These are phyloP conservation scores for Irpex sp. DNA, from an alignment of 1,284 basidiomycete genomes.

Conservation along the genomic window DNA sequence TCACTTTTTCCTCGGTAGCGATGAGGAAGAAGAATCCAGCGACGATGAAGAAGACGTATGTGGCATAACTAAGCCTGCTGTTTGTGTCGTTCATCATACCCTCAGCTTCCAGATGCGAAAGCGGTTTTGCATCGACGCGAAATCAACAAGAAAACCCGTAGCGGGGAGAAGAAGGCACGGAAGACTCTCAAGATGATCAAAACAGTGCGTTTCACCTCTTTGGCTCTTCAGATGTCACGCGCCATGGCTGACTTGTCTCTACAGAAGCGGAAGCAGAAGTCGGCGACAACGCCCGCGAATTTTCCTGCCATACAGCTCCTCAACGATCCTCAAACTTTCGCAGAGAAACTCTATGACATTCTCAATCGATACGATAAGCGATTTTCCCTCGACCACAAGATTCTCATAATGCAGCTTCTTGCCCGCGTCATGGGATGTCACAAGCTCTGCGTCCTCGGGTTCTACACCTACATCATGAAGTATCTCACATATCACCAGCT, in stretches of 20 bases:
- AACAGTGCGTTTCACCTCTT: slow-evolving; percentile 25
- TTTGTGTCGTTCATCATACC: slow-evolving; percentile 5
- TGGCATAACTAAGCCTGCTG: slow-evolving; percentile 33
- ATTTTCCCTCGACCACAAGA: slow-evolving; percentile 94
- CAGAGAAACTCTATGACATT: slow-evolving; percentile 90
- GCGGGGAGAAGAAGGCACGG: slow-evolving; percentile 74
- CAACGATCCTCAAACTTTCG: slow-evolving; percentile 94
- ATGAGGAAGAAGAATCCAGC: slow-evolving; percentile 66
- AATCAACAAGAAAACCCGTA: slow-evolving; percentile 87
- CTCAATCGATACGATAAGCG: slow-evolving; percentile 88
- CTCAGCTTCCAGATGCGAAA: slow-evolving; percentile 63
- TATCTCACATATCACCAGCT: slow-evolving; percentile 94
- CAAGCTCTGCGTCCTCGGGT: slow-evolving; percentile 92
- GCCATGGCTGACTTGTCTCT: not conserved
- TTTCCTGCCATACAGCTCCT: slow-evolving; percentile 94
- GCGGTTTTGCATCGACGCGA: slow-evolving; percentile 78
- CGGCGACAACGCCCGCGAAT: slow-evolving; percentile 55
- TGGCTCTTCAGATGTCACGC: not conserved
- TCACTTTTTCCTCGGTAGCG: slow-evolving; percentile 94
- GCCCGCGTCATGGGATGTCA: slow-evolving; percentile 94
- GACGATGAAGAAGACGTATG: slow-evolving; percentile 64
- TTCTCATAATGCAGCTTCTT: slow-evolving; percentile 95
- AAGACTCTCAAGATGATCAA: slow-evolving; percentile 69
- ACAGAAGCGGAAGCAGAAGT: slow-evolving; percentile 60
- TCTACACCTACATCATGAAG: slow-evolving; percentile 95